Percentiles rank a stretch among this genome's conserved stretches.
phyloP scores from a whole-genome alignment of 805 yeast genomes.

The Blastobotrys parvus region DNA sequence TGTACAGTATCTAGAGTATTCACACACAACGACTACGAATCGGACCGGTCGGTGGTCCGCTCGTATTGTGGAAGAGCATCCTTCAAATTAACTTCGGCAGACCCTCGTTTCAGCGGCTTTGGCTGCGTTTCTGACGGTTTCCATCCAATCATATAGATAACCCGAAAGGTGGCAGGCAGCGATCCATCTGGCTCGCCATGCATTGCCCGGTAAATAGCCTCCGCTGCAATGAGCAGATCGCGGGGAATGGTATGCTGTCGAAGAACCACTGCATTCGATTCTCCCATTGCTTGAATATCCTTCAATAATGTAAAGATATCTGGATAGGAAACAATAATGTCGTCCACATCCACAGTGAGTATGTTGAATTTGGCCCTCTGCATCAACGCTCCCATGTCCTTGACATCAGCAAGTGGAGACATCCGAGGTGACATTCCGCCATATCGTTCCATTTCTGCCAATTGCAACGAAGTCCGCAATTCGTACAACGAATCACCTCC shows the following conservation, averaged over 20 bases:
- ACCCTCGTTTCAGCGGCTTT: slow-evolving; percentile 63
- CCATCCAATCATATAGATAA: slow-evolving; percentile 86
- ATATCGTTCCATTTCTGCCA: slow-evolving; percentile 71
- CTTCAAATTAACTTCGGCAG: slow-evolving; percentile 59
- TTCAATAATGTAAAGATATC: slow-evolving; percentile 56
- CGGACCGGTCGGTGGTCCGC: no score
- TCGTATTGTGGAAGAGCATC: slow-evolving; percentile 38
- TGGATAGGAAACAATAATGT: slow-evolving; percentile 71
- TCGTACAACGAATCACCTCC: slow-evolving; percentile 86
- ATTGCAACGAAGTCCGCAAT: slow-evolving; percentile 66
- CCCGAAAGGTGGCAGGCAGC: slow-evolving; percentile 73
- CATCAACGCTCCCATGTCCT: slow-evolving; percentile 65
- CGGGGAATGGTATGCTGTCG: slow-evolving; percentile 39
- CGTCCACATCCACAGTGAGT: slow-evolving; percentile 79
- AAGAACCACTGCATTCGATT: slow-evolving; percentile 53
- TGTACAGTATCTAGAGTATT: no score
- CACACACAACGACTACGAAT: no score
- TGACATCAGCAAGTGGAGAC: slow-evolving; percentile 70
- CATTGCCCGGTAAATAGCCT: slow-evolving; percentile 60
- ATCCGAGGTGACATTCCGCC: slow-evolving; percentile 79
- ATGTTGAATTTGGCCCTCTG: slow-evolving; percentile 71
- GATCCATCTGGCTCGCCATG: slow-evolving; percentile 58
- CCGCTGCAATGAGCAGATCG: slow-evolving; percentile 66
- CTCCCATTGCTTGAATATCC: slow-evolving; percentile 79
- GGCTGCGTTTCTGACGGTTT: slow-evolving; percentile 64